These are phyloP conservation scores for Candolleomyces efflorescens DNA, from an alignment of 768 basidiomycete genomes.

Conservation along the genomic window DNA sequence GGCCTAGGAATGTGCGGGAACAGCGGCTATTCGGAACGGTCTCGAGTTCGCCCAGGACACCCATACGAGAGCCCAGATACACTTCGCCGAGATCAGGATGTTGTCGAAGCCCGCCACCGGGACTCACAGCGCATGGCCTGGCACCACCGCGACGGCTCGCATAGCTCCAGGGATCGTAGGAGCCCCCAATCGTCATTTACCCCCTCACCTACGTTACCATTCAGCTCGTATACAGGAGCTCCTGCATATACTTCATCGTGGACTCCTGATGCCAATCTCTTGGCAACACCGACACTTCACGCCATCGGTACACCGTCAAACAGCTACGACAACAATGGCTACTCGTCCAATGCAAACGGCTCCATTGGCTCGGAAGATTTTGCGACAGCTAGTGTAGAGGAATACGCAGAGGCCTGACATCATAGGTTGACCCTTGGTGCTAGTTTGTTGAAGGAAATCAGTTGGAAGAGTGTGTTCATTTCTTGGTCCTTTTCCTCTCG, in stretches of 20 bases:
- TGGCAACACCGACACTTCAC: conserved; percentile 34
- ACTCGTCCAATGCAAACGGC: conserved; percentile 29
- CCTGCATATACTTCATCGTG: conserved; percentile 38
- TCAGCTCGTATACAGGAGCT: conserved; percentile 31
- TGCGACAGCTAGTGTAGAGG: conserved; percentile 29
- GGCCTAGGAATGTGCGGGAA: neutral
- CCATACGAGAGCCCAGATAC: conserved; percentile 28
- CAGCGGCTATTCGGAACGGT: conserved; percentile 28
- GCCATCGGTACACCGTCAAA: conserved; percentile 20
- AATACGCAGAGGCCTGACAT: conserved; percentile 36
- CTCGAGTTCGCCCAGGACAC: conserved; percentile 32
- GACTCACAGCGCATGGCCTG: conserved; percentile 33
- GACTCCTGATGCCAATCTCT: conserved; percentile 28
- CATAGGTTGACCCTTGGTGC: neutral
- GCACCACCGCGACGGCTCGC: conserved; percentile 26
- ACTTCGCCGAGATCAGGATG: conserved; percentile 30
- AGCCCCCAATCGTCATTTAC: conserved; percentile 28
- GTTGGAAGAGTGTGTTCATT: neutral
- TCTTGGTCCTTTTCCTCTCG: neutral
- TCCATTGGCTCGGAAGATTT: conserved; percentile 37
- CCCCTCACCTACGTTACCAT: conserved; percentile 32
- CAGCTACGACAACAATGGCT: conserved; percentile 26
- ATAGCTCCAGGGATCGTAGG: conserved; percentile 30
- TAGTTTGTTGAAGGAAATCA: neutral
- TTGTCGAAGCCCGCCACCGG: conserved; percentile 16